Evolutionary conservation across 1,139 yeast genomes (phyloP), one percentile per base, ranked within the genome.

Genomic region (Candida mesenterica): DNA sequence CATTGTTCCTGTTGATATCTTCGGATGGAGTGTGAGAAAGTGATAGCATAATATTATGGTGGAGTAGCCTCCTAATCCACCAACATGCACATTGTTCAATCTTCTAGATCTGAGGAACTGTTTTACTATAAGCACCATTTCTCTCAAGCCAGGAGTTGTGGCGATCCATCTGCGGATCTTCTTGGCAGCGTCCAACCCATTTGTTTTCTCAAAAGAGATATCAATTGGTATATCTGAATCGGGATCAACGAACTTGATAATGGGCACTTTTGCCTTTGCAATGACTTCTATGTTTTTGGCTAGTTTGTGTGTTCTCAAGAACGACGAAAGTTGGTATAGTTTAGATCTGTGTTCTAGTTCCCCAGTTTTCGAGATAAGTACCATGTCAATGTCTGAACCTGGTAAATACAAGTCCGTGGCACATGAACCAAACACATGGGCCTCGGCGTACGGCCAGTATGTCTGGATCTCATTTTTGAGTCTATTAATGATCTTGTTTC

Each of bases 311-410:
- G 72, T 68, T 50, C 89, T 75, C 41, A 90, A 67, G 52, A 72
- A 77, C 6, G 92, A 77, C 2, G 96, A 81, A 12, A 92, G 66
- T 48, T 84, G 84, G 56, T 84, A 89, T 32, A 94, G 63, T 31
- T 80, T 70, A 15, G 79, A 75, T 49, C 88, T 73, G 40, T 74
- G 76, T 45, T 81, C 94, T 53, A 83, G 82, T 46, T 75, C 75
- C 3, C 85, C 83, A 3, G 69, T 58, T 13, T 69, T 64, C 8
- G 96, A 84, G 6, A 82, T 68, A 18, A 94, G 76, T 29, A 90
- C 97, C 82, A 94, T 82, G 61, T 94, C 99, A 24, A 94, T 89
- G 67, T 94, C 99, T 0, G 97, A 88, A 1, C 96, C 96, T 0
- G 98, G 98, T 16, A 94, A 66, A 52, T 90, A 92, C 43, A 94